Evolutionary conservation across 805 yeast genomes (phyloP).

Genomic region (Torulaspora indica): DNA sequence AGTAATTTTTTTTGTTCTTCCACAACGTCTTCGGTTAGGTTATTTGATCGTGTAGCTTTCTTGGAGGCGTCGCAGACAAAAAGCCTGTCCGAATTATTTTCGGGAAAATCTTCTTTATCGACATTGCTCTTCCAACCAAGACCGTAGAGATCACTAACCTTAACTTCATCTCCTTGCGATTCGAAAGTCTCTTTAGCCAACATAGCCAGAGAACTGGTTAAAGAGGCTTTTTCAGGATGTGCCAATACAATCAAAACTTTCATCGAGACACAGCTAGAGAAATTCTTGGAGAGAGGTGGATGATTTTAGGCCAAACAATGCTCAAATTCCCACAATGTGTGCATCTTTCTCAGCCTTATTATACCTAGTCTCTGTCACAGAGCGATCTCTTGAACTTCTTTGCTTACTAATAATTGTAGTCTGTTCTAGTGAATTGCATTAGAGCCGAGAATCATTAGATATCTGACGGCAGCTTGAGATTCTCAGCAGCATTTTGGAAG

Average conservation of each 20-base stretch:
- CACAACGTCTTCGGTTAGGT: constrained; percentile 29
- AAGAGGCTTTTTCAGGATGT: constrained; percentile 29
- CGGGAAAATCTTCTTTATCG: constrained; percentile 23
- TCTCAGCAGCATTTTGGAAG: too few species aligned
- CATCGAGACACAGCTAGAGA: constrained; percentile 6
- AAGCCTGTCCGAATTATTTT: constrained; percentile 16
- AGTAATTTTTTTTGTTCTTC: constrained; percentile 29
- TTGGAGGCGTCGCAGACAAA: constrained; percentile 19
- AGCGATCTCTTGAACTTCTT: too few species aligned
- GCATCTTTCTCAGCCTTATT: too few species aligned
- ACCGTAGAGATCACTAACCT: constrained; percentile 27
- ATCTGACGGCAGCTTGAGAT: too few species aligned
- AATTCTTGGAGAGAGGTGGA: too few species aligned
- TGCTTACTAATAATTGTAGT: too few species aligned
- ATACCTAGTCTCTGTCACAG: too few species aligned
- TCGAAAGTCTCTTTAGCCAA: constrained; percentile 20
- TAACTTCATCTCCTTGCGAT: constrained; percentile 27
- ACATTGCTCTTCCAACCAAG: constrained; percentile 24
- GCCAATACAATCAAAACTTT: constrained; percentile 29
- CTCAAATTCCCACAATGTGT: too few species aligned
- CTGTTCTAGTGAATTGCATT: too few species aligned
- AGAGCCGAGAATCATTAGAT: too few species aligned
- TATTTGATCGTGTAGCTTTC: constrained; percentile 11
- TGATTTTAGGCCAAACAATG: too few species aligned
- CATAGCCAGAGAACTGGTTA: constrained; percentile 23